Conservation (phyloP, 352 stramenopile species). For the Phytophthora pisi region DNA sequence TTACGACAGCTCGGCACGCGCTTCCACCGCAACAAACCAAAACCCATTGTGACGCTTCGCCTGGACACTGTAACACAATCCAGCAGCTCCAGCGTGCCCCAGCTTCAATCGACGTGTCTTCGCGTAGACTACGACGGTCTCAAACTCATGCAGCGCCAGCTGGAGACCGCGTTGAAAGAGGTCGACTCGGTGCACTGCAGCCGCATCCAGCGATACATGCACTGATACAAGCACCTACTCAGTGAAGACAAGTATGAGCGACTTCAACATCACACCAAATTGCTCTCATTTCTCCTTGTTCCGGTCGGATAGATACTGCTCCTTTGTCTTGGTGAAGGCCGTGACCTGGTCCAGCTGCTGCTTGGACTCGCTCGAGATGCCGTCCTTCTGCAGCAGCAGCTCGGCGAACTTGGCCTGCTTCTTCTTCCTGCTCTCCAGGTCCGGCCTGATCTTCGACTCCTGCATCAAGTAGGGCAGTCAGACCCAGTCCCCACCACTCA, state of each 20-base stretch:
- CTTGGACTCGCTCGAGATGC: slow-evolving; percentile 64
- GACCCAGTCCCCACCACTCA: background rate
- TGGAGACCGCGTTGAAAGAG: slow-evolving; percentile 74
- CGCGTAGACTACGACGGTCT: slow-evolving; percentile 72
- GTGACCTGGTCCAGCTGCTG: slow-evolving; percentile 82
- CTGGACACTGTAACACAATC: slow-evolving; percentile 49
- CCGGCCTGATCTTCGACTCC: slow-evolving; percentile 74
- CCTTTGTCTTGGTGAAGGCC: slow-evolving; percentile 60
- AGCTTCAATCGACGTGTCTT: slow-evolving; percentile 47
- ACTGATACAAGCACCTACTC: slow-evolving; percentile 26
- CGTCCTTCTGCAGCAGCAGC: slow-evolving; percentile 61
- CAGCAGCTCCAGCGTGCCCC: slow-evolving; percentile 27
- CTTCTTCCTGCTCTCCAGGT: slow-evolving; percentile 62
- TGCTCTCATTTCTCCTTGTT: slow-evolving; percentile 30
- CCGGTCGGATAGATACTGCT: slow-evolving; percentile 35
- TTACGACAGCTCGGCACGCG: slow-evolving; percentile 59
- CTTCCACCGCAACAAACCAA: slow-evolving; percentile 62
- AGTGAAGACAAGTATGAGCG: background rate
- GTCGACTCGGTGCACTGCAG: slow-evolving; percentile 69
- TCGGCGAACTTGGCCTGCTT: slow-evolving; percentile 79
- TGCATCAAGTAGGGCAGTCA: slow-evolving; percentile 21
- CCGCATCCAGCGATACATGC: slow-evolving; percentile 81
- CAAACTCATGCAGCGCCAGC: slow-evolving; percentile 62
- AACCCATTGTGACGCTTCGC: slow-evolving; percentile 71
- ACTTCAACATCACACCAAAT: background rate